phyloP scores from a whole-genome alignment of 257 asterid genomes.

The Solanum bulbocastanum region DNA sequence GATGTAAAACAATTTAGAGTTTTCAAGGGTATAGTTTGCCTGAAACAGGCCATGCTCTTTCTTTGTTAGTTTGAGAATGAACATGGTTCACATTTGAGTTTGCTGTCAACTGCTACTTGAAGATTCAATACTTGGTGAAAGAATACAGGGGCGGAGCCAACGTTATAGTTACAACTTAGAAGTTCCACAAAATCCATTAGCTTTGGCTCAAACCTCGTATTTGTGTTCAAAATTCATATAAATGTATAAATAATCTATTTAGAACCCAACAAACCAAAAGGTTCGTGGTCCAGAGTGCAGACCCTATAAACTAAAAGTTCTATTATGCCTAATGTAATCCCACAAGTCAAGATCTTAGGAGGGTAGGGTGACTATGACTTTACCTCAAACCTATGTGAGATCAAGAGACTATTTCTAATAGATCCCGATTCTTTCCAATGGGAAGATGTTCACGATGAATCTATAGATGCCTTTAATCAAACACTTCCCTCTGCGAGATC shows the following conservation, averaged over 20 bases:
- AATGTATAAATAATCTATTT: background rate
- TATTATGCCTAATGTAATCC: no score
- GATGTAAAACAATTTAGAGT: background rate
- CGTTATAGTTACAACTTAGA: background rate
- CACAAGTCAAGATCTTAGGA: background rate
- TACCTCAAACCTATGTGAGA: background rate
- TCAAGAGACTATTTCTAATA: accelerated
- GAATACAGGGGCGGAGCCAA: background rate
- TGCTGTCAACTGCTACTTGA: background rate
- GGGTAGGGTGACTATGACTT: accelerated
- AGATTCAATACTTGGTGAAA: background rate
- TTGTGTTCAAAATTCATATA: background rate
- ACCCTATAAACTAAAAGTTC: background rate
- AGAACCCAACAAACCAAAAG: background rate
- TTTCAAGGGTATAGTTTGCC: background rate
- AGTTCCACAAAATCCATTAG: background rate
- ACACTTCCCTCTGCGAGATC: no score
- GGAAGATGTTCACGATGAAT: no score
- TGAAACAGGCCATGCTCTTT: background rate
- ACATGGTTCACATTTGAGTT: background rate
- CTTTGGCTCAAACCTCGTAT: background rate
- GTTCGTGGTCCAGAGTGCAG: background rate
- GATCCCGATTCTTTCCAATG: no score
- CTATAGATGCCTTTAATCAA: no score
- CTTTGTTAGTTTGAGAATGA: background rate